Conservation (phyloP, 75 land plant species). For the Cryptomeria japonica region DNA sequence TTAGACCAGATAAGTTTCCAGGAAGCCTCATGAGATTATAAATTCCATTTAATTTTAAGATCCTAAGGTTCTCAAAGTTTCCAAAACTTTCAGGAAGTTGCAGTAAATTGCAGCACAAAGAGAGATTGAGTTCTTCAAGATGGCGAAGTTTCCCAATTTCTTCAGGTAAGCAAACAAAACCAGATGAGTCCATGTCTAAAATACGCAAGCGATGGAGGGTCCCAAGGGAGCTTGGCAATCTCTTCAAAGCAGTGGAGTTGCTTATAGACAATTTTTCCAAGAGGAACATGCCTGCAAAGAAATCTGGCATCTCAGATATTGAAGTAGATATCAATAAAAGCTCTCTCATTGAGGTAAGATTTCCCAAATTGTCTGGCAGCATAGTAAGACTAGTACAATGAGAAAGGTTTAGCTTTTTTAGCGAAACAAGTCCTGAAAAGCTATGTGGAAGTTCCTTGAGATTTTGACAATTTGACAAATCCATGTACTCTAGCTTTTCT, state of each 20-base stretch:
- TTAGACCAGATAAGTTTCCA: background rate
- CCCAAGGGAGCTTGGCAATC: background rate
- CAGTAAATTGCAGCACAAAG: background rate
- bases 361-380: background rate
- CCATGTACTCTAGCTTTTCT: conserved; percentile 1
- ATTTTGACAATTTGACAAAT: background rate
- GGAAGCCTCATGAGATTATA: background rate
- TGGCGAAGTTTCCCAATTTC: background rate
- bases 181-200: background rate
- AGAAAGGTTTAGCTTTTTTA: conserved; percentile 1
- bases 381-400: background rate
- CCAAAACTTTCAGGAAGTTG: background rate
- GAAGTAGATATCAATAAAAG: background rate
- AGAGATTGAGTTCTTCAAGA: conserved; percentile 1
- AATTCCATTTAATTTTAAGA: background rate
- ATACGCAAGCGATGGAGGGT: background rate
- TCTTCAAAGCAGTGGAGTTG: background rate
- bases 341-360: background rate
- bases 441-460: conserved; percentile 1
- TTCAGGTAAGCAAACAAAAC: background rate
- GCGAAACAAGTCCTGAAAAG: background rate
- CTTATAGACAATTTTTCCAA: background rate
- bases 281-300: conserved; percentile 6
- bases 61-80: background rate
- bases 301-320: background rate